phyloP scores from a whole-genome alignment of 2,329 filamentous ascomycete genomes.

The Trichophyton simii region DNA sequence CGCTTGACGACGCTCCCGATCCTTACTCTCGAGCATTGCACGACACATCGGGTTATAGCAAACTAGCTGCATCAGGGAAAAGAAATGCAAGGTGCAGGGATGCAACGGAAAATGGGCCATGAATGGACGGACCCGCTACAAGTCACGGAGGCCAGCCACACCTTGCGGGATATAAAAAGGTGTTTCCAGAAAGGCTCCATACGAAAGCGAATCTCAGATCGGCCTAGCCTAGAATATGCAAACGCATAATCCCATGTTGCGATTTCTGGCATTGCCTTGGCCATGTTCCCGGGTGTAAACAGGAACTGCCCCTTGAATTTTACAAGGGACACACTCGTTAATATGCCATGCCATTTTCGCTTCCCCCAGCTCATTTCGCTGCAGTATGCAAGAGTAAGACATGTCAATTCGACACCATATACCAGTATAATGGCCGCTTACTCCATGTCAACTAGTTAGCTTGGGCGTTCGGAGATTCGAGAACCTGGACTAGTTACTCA shows the following conservation, averaged over 20 bases:
- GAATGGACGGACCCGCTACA: background rate
- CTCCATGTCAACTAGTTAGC: background rate
- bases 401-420: background rate
- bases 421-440: background rate
- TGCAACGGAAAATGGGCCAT: background rate
- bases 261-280: background rate
- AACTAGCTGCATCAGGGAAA: background rate
- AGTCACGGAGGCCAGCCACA: background rate
- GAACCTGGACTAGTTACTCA: background rate
- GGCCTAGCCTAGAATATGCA: background rate
- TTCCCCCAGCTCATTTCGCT: background rate
- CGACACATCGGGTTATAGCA: background rate
- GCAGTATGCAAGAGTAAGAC: background rate
- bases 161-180: background rate
- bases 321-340: background rate
- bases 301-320: background rate
- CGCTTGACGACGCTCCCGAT: background rate
- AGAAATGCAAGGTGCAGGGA: background rate
- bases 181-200: constrained; percentile 2
- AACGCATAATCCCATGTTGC: background rate
- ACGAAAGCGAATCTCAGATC: constrained; percentile 3
- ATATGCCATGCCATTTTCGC: background rate
- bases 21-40: background rate
- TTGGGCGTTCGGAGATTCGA: background rate
- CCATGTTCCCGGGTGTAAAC: background rate